phyloP scores from a whole-genome alignment of 176 grass and related monocot species.

The Oryza coarctata region DNA sequence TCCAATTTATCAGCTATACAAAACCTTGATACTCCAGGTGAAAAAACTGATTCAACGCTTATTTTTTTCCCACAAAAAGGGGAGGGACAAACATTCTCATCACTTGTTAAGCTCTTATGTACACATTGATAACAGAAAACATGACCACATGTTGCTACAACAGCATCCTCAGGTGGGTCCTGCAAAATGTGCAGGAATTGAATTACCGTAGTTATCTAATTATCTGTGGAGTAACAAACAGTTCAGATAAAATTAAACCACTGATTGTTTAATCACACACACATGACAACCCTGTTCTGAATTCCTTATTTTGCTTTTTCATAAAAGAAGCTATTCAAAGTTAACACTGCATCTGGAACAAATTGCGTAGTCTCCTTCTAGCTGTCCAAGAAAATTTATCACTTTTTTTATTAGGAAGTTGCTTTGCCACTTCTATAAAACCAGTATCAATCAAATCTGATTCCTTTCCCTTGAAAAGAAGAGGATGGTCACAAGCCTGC shows the following conservation, averaged over 20 bases:
- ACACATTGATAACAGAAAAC: conserved; percentile 92
- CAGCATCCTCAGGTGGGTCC: conserved; percentile 85
- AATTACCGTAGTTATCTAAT: not conserved
- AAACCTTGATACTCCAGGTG: conserved; percentile 53
- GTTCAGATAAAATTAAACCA: conserved; percentile 20
- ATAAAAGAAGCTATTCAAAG: not conserved
- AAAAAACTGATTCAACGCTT: conserved; percentile 56
- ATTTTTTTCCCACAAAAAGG: conserved; percentile 53
- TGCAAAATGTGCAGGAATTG: conserved; percentile 38
- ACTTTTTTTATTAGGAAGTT: conserved; percentile 71
- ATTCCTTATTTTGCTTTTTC: not conserved
- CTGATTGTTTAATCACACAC: not conserved
- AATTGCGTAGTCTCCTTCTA: conserved; percentile 60
- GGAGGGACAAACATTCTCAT: conserved; percentile 58
- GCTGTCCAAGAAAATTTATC: conserved; percentile 54
- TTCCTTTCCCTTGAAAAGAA: conserved; percentile 67
- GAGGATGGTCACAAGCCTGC: conserved; percentile 87
- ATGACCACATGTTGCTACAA: conserved; percentile 76
- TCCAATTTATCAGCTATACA: conserved; percentile 46
- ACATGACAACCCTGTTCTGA: not conserved
- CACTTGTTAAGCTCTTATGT: conserved; percentile 54
- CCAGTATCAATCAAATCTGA: conserved; percentile 44
- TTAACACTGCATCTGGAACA: conserved; percentile 64
- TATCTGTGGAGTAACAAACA: conserved; percentile 1
- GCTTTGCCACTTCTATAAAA: conserved; percentile 67